These are phyloP conservation scores for Pleurozium schreberi DNA, from an alignment of 225 moss, liverwort and hornwort species.

Conservation along the genomic window DNA sequence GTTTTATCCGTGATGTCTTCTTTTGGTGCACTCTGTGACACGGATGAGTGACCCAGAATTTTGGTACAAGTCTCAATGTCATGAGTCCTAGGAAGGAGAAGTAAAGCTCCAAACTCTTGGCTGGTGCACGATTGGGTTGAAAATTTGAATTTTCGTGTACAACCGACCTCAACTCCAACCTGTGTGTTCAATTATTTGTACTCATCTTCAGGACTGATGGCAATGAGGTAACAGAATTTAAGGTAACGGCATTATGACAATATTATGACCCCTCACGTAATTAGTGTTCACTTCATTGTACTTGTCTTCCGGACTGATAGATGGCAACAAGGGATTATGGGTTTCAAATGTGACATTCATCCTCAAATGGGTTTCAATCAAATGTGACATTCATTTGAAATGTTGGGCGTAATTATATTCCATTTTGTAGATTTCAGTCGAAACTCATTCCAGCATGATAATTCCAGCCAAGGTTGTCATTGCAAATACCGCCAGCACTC, in stretches of 20 bases:
- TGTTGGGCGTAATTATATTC: background rate
- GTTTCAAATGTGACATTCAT: no score
- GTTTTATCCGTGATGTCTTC: background rate
- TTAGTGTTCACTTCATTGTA: background rate
- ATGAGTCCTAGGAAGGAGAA: background rate
- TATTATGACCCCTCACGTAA: background rate
- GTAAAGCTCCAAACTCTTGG: background rate
- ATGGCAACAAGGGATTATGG: background rate
- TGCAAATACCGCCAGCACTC: background rate
- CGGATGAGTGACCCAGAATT: no score
- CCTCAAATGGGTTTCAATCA: no score
- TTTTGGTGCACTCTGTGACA: background rate
- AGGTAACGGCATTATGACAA: background rate
- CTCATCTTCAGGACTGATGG: background rate
- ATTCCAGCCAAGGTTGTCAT: background rate
- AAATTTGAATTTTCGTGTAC: background rate
- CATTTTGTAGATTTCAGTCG: background rate
- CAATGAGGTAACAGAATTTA: background rate
- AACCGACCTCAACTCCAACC: background rate
- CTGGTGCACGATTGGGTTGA: background rate
- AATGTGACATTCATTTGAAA: background rate
- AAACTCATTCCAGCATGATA: no score
- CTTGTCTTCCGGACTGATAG: background rate
- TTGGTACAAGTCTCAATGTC: background rate
- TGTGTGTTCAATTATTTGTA: background rate